A percentile compares a stretch with the other conserved stretches of the same genome.
Evolutionary conservation across 768 basidiomycete species (phyloP).

Genomic region (Daedalea quercina): DNA sequence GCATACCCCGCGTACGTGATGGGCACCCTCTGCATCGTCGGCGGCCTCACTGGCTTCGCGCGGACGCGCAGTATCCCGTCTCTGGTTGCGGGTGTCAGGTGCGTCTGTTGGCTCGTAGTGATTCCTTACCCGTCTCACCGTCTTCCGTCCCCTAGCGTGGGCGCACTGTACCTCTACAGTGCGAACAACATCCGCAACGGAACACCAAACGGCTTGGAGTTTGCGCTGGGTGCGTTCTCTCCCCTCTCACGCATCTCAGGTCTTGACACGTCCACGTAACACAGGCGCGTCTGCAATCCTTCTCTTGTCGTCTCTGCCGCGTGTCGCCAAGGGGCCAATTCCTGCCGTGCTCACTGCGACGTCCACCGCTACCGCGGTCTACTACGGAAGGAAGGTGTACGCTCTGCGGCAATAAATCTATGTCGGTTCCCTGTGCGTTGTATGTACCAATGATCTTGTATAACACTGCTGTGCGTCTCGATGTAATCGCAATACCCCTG

Average conservation of each 20-base stretch:
- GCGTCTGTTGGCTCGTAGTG: slow-evolving; percentile 17
- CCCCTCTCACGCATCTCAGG: background rate
- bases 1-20: slow-evolving; percentile 77
- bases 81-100: slow-evolving; percentile 78
- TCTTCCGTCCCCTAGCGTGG: too few species aligned
- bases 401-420: slow-evolving; percentile 7
- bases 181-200: slow-evolving; percentile 72
- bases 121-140: too few species aligned
- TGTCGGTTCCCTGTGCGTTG: background rate
- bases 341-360: slow-evolving; percentile 57
- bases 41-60: slow-evolving; percentile 67
- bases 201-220: slow-evolving; percentile 67
- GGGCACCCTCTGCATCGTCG: slow-evolving; percentile 70
- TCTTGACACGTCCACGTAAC: background rate
- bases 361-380: slow-evolving; percentile 51
- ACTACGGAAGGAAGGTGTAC: slow-evolving; percentile 62
- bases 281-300: slow-evolving; percentile 66
- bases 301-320: slow-evolving; percentile 67
- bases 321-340: slow-evolving; percentile 67
- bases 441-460: background rate
- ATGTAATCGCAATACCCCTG: background rate
- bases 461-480: background rate
- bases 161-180: slow-evolving; percentile 73
- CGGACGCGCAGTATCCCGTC: slow-evolving; percentile 77
- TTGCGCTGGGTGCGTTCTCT: slow-evolving; percentile 51